Evolutionary conservation across 495 filamentous ascomycete genomes (phyloP).

Genomic region (Elaphomyces granulatus): DNA sequence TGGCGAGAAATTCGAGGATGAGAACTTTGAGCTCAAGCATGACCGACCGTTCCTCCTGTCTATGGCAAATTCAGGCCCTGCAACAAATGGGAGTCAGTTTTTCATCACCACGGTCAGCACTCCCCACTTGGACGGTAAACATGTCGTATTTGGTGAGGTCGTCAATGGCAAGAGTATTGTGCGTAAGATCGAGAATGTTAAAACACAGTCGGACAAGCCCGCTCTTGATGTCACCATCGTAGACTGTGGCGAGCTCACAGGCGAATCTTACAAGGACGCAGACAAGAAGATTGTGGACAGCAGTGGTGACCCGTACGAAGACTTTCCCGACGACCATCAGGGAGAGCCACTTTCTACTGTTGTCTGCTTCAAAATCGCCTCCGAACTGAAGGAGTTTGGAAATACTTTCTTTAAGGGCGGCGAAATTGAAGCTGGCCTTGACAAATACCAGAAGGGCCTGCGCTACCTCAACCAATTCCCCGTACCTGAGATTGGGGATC

Average conservation of each 20-base stretch:
- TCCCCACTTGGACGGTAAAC: slow-evolving; percentile 89
- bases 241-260: slow-evolving; percentile 77
- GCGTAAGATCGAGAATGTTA: slow-evolving; percentile 76
- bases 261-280: slow-evolving; percentile 46
- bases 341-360: slow-evolving; percentile 45
- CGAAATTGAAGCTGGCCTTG: slow-evolving; percentile 54
- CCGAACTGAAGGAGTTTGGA: slow-evolving; percentile 39
- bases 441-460: slow-evolving; percentile 96
- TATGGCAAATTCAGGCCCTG: slow-evolving; percentile 94
- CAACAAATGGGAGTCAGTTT: slow-evolving; percentile 95
- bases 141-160: slow-evolving; percentile 50
- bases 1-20: slow-evolving; percentile 93
- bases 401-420: slow-evolving; percentile 73
- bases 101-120: slow-evolving; percentile 92
- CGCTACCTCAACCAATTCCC: slow-evolving; percentile 89
- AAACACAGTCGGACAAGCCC: slow-evolving; percentile 75
- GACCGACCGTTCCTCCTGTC: slow-evolving; percentile 87
- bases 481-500: slow-evolving; percentile 47
- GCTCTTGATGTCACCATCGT: slow-evolving; percentile 53
- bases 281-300: slow-evolving; percentile 53
- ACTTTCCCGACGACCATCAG: slow-evolving; percentile 83
- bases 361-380: slow-evolving; percentile 48
- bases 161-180: slow-evolving; percentile 82
- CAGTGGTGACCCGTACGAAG: slow-evolving; percentile 87
- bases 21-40: slow-evolving; percentile 91